Conservation (phyloP, 805 yeast genomes). For the Yamadazyma sp. region DNA sequence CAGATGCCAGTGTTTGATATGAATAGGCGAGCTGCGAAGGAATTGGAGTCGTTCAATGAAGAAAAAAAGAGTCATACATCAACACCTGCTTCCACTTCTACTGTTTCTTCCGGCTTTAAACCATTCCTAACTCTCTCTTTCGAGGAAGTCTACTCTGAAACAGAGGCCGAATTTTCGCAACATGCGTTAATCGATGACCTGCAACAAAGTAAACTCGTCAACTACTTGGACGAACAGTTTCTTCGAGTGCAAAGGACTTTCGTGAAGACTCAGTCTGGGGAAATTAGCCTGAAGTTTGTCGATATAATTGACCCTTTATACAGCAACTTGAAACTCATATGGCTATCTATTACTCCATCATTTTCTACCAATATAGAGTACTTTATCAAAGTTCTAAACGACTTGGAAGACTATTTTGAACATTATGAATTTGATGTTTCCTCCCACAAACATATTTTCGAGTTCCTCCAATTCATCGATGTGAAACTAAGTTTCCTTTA, state of each 20-base stretch:
- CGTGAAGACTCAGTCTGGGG: slow-evolving; percentile 36
- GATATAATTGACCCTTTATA: slow-evolving; percentile 28
- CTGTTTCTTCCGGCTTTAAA: too few relatives aligned
- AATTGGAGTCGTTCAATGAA: too few relatives aligned
- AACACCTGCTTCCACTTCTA: too few relatives aligned
- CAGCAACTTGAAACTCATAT: slow-evolving; percentile 28
- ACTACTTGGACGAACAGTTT: slow-evolving; percentile 36
- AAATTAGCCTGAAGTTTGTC: slow-evolving; percentile 22
- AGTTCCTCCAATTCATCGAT: slow-evolving; percentile 13
- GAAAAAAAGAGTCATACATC: too few relatives aligned
- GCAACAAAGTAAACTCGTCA: slow-evolving; percentile 40
- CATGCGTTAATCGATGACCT: slow-evolving; percentile 14
- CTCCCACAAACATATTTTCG: slow-evolving; percentile 6
- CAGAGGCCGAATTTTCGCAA: slow-evolving; percentile 6
- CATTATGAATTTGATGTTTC: slow-evolving; percentile 21
- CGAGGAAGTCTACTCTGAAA: slow-evolving; percentile 26
- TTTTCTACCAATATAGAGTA: slow-evolving; percentile 38
- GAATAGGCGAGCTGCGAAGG: too few relatives aligned
- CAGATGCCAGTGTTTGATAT: too few relatives aligned
- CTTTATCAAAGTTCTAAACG: slow-evolving; percentile 34
- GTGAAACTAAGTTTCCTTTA: slow-evolving; percentile 10
- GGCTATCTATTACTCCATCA: slow-evolving; percentile 30
- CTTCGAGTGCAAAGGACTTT: slow-evolving; percentile 35
- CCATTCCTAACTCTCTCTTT: slow-evolving; percentile 32
- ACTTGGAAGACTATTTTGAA: slow-evolving; percentile 39